Evolutionary conservation across 805 yeast genomes (phyloP).

Genomic region (Saturnispora silvae): DNA sequence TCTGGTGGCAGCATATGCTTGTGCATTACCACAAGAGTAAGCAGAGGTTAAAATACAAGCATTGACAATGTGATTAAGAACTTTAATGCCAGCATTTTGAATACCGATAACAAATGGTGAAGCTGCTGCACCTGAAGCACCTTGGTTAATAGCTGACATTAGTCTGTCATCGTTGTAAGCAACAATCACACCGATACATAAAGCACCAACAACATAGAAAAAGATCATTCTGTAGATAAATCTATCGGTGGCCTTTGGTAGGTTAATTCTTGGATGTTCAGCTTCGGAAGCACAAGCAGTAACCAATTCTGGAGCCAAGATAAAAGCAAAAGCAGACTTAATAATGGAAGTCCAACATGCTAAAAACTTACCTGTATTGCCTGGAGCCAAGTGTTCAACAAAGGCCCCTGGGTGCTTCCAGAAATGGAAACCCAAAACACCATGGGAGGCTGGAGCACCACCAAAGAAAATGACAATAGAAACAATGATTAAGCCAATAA

Average conservation of each 20-base stretch:
- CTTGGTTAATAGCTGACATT: constrained; percentile 33
- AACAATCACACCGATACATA: constrained; percentile 52
- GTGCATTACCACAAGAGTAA: constrained; percentile 37
- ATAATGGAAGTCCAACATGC: constrained; percentile 54
- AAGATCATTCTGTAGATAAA: constrained; percentile 51
- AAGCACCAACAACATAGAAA: constrained; percentile 48
- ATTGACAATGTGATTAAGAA: constrained; percentile 50
- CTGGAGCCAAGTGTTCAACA: constrained; percentile 37
- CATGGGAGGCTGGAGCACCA: constrained; percentile 44
- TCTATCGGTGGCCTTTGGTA: constrained; percentile 52
- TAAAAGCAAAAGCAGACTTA: constrained; percentile 57
- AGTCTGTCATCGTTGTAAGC: constrained; percentile 40
- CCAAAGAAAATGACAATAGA: constrained; percentile 51
- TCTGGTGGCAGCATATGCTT: constrained; percentile 33
- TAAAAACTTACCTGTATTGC: constrained; percentile 50
- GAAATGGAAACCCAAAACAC: constrained; percentile 55
- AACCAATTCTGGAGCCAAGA: constrained; percentile 54
- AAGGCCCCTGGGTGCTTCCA: constrained; percentile 45
- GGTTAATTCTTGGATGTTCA: constrained; percentile 44
- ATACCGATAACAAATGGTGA: constrained; percentile 61
- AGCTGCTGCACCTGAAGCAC: constrained; percentile 44
- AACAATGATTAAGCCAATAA: constrained; percentile 47
- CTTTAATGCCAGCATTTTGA: constrained; percentile 48
- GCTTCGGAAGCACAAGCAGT: constrained; percentile 48
- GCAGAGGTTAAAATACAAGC: constrained; percentile 54